These are phyloP conservation scores for Backusella liffmaniae DNA, from an alignment of 192 early-diverging fungal species.

Conservation along the genomic window DNA sequence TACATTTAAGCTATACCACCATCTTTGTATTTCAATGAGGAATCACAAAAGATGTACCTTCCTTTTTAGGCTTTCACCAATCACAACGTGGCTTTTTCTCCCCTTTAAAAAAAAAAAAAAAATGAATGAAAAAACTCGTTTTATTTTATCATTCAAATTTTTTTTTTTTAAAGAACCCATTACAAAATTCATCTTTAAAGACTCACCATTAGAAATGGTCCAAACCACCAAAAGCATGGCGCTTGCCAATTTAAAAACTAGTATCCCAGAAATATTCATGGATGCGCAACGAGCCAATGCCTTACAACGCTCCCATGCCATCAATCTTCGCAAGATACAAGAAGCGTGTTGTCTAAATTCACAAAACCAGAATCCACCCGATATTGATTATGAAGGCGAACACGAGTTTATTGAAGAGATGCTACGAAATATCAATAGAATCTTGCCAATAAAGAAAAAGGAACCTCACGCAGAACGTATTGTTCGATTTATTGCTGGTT, in stretches of 20 bases:
- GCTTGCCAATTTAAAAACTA: conserved; percentile 32
- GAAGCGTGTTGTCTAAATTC: conserved; percentile 61
- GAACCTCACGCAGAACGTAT: conserved; percentile 69
- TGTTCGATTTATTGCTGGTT: conserved; percentile 71
- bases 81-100: too few relatives aligned
- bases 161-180: not conserved
- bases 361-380: conserved; percentile 28
- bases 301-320: conserved; percentile 52
- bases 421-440: conserved; percentile 76
- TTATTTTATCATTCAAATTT: not conserved
- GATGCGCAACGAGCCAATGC: conserved; percentile 67
- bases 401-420: conserved; percentile 72
- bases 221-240: not conserved
- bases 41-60: not conserved
- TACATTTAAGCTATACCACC: too few relatives aligned
- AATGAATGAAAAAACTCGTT: not conserved
- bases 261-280: conserved; percentile 70
- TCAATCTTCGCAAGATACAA: conserved; percentile 25
- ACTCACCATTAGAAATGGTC: not conserved
- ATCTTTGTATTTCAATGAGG: too few relatives aligned
- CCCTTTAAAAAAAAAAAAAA: not conserved
- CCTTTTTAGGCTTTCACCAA: not conserved
- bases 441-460: conserved; percentile 73
- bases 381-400: conserved; percentile 51
- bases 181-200: not conserved